Base-by-base conservation (phyloP, 352 stramenopile species). In the Globisporangium orthogonon region DNA sequence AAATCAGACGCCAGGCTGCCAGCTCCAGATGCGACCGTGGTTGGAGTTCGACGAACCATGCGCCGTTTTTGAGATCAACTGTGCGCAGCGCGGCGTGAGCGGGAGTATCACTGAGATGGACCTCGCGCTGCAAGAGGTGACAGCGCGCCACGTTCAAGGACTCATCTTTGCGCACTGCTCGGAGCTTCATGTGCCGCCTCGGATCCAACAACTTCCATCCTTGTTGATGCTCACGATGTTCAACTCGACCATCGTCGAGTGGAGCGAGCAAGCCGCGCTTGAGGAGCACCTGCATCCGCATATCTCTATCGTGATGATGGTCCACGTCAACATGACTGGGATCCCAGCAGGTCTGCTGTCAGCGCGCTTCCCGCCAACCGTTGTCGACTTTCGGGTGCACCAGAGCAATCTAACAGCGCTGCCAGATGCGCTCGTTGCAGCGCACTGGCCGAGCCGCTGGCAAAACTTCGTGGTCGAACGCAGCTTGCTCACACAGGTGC, bases 341-440 rank as follows among this genome's bases (percentile, higher is more conserved):
- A 40, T 57, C 40, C 52, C 52, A 4, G 14, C 6, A 4, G 52
- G 61, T 2, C 52, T 72, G 17, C 50, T 66, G 15, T 69, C 65
- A 15, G 7, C 31, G 7, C 39, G 48, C 1, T 72, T 72, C 37
- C 57, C 65, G n/a, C 54, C 57, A 11, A 67, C 65, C 3, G 31
- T 72, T n/a, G 58, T 58, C 9, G 61, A 58, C 23, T 41, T 72
- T 18, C 37, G 60, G 23, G 59, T 72, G n/a, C 39, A 52, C 10
- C 37, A 50, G 7, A 55, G 53, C 49, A 63, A 69, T 23, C 23
- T 72, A 15, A 15, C 45, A 3, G 13, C 23, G 17, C 47, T 72
- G 1, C 31, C 58, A 3, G 58, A 60, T 7, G 44, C 5, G 28
- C 14, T 7, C 7, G n/a, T 57, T 10, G 52, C 45, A n/a, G 10